Evolutionary conservation across 1,284 basidiomycete genomes (phyloP).

Genomic region (Microbotryomycetes sp.): DNA sequence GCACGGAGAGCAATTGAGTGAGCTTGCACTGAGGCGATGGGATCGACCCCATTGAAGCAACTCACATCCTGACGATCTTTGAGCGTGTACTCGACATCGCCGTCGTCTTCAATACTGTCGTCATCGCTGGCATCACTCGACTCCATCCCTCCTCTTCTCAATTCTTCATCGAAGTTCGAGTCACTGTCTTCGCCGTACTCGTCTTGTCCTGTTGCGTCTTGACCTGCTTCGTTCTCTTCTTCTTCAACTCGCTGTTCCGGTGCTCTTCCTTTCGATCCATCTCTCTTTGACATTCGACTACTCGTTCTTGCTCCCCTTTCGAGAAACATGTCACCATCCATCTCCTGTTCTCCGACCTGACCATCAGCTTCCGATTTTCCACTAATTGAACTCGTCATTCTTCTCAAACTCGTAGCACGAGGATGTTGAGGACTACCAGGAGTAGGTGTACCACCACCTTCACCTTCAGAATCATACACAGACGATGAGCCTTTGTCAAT

Average conservation of each 20-base stretch:
- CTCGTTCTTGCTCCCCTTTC: slow-evolving; percentile 1
- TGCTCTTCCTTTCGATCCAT: slow-evolving; percentile 15
- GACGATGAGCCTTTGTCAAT: no score
- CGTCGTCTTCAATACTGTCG: slow-evolving; percentile 46
- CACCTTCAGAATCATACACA: background rate
- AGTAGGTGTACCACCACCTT: background rate
- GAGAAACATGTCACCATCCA: slow-evolving; percentile 9
- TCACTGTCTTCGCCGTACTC: slow-evolving; percentile 38
- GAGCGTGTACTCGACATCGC: slow-evolving; percentile 81
- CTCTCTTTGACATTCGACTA: slow-evolving; percentile 1
- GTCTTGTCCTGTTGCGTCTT: slow-evolving; percentile 36
- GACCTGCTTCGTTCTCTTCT: slow-evolving; percentile 34
- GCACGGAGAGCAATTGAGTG: background rate
- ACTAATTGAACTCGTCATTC: slow-evolving; percentile 14
- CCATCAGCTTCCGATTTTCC: slow-evolving; percentile 31
- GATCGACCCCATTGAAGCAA: slow-evolving; percentile 4
- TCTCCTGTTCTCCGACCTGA: slow-evolving; percentile 32
- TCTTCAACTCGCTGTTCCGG: slow-evolving; percentile 34
- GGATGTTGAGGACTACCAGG: slow-evolving; percentile 2
- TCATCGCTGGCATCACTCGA: slow-evolving; percentile 11
- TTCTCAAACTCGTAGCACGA: background rate
- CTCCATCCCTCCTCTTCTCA: slow-evolving; percentile 16
- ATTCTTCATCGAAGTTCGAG: slow-evolving; percentile 32
- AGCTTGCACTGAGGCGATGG: no score
- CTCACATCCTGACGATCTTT: slow-evolving; percentile 89